Evolutionary conservation across 2,329 filamentous ascomycete genomes (phyloP).

Genomic region (Neonectria neomacrospora): DNA sequence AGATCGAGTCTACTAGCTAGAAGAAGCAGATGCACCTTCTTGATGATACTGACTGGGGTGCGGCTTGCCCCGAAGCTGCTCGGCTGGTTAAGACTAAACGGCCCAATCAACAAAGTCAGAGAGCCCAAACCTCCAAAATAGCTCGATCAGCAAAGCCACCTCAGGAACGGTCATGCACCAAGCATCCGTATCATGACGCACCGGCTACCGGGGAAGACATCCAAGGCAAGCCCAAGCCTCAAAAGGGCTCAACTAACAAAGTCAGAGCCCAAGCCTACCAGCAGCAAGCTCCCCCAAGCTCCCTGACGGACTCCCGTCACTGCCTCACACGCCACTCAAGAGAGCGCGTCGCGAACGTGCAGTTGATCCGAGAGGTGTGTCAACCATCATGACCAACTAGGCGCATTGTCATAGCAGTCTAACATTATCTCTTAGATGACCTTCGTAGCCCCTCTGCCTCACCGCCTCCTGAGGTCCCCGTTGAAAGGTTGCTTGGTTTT

Average conservation of each 20-base stretch:
- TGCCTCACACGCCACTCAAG: slow-evolving; percentile 21
- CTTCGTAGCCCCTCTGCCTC: slow-evolving; percentile 61
- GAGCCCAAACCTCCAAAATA: no score
- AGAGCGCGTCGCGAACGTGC: slow-evolving; percentile 38
- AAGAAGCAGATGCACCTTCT: no score
- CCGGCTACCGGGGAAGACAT: slow-evolving; percentile 62
- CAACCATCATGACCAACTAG: background rate
- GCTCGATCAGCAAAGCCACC: no score
- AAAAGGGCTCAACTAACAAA: slow-evolving; percentile 25
- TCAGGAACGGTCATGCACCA: slow-evolving; percentile 2
- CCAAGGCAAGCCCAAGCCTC: slow-evolving; percentile 27
- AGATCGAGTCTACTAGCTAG: no score
- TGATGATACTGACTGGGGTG: no score
- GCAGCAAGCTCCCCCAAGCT: slow-evolving; percentile 18
- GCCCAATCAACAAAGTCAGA: no score
- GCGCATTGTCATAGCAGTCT: background rate
- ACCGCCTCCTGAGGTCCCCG: slow-evolving; percentile 60
- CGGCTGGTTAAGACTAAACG: no score
- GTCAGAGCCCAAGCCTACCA: slow-evolving; percentile 17
- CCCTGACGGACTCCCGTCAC: slow-evolving; percentile 6
- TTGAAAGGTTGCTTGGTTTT: slow-evolving; percentile 63
- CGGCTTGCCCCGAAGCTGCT: no score
- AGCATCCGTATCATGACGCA: slow-evolving; percentile 56
- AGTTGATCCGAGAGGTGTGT: slow-evolving; percentile 41
- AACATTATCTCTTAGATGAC: slow-evolving; percentile 30